Conservation (phyloP, 345 rosid genomes). For the Eucalyptus fibrosa region DNA sequence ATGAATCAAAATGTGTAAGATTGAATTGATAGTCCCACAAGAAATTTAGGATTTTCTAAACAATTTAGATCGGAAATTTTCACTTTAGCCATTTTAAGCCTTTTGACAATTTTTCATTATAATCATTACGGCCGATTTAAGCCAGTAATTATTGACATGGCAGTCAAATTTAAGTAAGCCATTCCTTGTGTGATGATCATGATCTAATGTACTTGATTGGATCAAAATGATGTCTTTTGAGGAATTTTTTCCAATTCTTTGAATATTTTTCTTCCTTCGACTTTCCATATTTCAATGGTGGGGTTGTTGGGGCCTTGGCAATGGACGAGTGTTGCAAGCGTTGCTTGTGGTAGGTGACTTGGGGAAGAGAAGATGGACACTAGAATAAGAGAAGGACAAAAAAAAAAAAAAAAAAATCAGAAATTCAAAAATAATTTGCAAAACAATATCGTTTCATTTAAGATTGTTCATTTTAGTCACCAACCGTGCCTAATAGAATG, state of each 20-base stretch:
- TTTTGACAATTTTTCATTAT: neutral
- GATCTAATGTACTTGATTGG: neutral
- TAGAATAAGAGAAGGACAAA: neutral
- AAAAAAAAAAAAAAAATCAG: no score
- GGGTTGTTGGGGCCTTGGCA: neutral
- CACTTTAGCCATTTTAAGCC: rapidly evolving
- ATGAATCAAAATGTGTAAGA: neutral
- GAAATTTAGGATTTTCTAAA: neutral
- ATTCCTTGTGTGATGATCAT: no score
- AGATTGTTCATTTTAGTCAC: rapidly evolving
- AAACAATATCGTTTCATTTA: neutral
- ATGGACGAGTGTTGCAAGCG: neutral
- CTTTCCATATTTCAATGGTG: neutral
- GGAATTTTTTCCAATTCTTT: neutral
- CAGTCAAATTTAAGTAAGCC: neutral
- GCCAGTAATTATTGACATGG: neutral
- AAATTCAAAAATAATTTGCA: neutral
- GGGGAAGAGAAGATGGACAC: neutral
- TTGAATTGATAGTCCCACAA: rapidly evolving
- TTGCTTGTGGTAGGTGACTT: neutral
- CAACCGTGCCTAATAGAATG: rapidly evolving
- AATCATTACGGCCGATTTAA: neutral
- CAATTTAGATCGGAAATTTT: neutral
- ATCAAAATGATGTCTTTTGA: neutral
- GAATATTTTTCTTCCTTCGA: neutral